Base-by-base conservation (phyloP, 495 filamentous ascomycete species). In the Bryoglossum gracile region DNA sequence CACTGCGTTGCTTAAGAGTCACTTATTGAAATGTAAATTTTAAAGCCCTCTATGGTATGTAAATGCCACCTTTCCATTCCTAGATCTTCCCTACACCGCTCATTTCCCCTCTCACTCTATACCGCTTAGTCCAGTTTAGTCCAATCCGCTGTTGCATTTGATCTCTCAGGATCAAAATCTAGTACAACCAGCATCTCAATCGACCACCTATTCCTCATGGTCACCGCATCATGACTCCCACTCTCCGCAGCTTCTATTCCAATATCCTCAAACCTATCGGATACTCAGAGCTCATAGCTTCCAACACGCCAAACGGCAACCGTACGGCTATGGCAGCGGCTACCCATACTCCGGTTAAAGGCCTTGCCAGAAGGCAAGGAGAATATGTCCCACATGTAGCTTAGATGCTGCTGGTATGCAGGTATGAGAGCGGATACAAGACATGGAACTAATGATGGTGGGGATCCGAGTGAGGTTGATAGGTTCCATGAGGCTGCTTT, bases 341-440 rank as follows among this genome's bases (percentile, higher is more conserved):
- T 62, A 59, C 34, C 59, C 59, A 1, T 62, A 62, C 46, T 62
- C n/a, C 59, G 59, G 59, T 23, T 62, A 1, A 38, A 56, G 34
- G 48, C 40, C 6, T 35, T 59, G 13, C 55, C 58, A 9, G 43
- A 42, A 16, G 46, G 40, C 14, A 39, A 51, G 11, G 48, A 46
- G 14, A 11, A 3, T 26, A 8, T 43, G n/a, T 25, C 40, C 22
- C 3, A 24, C 22, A 43, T 26, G 28, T 43, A 6, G 40, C 40
- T n/a, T 43, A 6, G 40, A 26, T 26, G 40, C 40, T n/a, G 5
- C 21, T 25, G 40, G 22, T 43, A 16, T n/a, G 18, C 21, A 43
- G 40, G 22, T 43, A 16, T n/a, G 18, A 25, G 8, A 14, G 14
- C 10, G 10, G 2, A 43, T n/a, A 16, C 23, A 3, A 45, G 45